Evolutionary conservation across 192 early-diverging fungal genomes (phyloP).

Genomic region (Umbelopsis sp.): DNA sequence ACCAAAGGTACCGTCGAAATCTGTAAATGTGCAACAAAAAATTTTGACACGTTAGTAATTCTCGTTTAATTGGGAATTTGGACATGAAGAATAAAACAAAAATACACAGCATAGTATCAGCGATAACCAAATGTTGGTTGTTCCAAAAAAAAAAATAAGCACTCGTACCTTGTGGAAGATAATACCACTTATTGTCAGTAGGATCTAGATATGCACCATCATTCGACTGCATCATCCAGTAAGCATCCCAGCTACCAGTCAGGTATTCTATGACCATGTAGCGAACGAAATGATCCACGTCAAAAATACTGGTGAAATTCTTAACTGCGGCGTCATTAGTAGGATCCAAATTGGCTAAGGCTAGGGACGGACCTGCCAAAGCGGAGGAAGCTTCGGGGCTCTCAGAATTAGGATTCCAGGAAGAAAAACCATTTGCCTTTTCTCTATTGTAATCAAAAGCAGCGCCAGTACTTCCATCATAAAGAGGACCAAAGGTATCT

Average conservation of each 20-base stretch:
- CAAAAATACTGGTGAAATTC: slow-evolving; percentile 34
- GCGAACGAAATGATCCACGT: slow-evolving; percentile 43
- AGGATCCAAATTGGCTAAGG: slow-evolving; percentile 27
- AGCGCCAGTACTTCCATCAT: slow-evolving; percentile 50
- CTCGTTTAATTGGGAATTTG: neutral
- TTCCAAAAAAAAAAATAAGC: neutral
- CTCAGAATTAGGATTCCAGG: slow-evolving; percentile 28
- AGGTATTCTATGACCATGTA: slow-evolving; percentile 54
- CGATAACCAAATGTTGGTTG: neutral
- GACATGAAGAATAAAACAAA: neutral
- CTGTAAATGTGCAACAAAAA: neutral
- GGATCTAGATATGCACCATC: slow-evolving; percentile 47
- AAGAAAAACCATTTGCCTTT: slow-evolving; percentile 28
- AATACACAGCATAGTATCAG: no score
- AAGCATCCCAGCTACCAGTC: slow-evolving; percentile 50
- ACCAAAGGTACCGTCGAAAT: slow-evolving; percentile 55
- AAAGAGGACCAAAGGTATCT: slow-evolving; percentile 38
- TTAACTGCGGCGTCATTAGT: slow-evolving; percentile 33
- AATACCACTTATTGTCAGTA: slow-evolving; percentile 42
- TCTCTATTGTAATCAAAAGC: slow-evolving; percentile 36
- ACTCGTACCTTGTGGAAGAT: slow-evolving; percentile 33
- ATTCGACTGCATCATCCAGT: slow-evolving; percentile 49
- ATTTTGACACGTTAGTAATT: neutral
- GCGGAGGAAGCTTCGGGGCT: slow-evolving; percentile 31
- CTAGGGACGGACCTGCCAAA: slow-evolving; percentile 30